Evolutionary conservation across 148 eudicot species (phyloP).

Genomic region (Suaeda aralocaspica): DNA sequence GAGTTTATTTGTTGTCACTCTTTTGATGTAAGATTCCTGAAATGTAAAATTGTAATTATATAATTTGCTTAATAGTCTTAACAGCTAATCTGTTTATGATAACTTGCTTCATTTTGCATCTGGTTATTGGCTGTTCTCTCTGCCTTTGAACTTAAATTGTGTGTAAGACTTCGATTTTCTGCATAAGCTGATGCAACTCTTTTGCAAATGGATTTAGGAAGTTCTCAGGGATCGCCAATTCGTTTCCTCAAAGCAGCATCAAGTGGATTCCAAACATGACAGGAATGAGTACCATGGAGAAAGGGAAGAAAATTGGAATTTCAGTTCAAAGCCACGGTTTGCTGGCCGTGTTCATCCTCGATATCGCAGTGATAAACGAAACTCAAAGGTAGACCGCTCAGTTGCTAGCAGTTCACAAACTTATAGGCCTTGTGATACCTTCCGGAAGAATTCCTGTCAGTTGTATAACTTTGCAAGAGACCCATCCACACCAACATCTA

Average conservation of each 20-base stretch:
- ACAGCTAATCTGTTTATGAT: not conserved
- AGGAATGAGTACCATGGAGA: conserved; percentile 41
- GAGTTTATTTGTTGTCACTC: not conserved
- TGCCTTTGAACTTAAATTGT: not conserved
- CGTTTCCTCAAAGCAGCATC: conserved; percentile 35
- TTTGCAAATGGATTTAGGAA: conserved; percentile 28
- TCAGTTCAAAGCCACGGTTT: conserved; percentile 36
- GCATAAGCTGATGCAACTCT: not conserved
- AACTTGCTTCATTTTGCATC: not conserved
- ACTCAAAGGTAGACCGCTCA: conserved; percentile 34
- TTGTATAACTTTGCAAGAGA: conserved; percentile 25
- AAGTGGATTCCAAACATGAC: conserved; percentile 35
- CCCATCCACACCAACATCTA: conserved; percentile 19
- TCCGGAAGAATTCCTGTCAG: conserved; percentile 20
- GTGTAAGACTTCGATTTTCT: not conserved
- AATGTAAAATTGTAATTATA: not conserved
- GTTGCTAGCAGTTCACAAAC: conserved; percentile 25
- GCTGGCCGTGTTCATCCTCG: conserved; percentile 38
- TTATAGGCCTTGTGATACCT: conserved; percentile 32
- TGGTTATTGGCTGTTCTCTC: not conserved
- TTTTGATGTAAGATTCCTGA: not conserved
- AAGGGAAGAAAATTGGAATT: conserved; percentile 37
- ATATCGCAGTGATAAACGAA: conserved; percentile 38
- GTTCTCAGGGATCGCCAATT: conserved; percentile 33
- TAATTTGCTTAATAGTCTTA: not conserved